Percentiles rank a stretch among this genome's conserved stretches.
phyloP scores from a whole-genome alignment of 306 rosid genomes.

The Ormosia emarginata region DNA sequence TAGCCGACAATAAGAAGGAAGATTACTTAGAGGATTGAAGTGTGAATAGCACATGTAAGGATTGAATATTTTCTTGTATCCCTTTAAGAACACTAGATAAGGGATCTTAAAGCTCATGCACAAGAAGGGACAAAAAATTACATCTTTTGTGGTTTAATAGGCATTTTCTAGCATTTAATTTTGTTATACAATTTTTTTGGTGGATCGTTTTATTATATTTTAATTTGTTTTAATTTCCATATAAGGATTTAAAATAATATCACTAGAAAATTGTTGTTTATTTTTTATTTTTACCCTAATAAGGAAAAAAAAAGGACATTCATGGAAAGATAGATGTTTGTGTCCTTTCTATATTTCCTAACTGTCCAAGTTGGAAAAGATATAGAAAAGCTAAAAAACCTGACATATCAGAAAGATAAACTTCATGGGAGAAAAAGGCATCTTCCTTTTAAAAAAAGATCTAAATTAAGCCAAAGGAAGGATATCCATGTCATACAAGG shows the following conservation, averaged over 20 bases:
- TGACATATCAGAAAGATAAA: neutral
- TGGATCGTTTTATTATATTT: neutral
- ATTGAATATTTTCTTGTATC: neutral
- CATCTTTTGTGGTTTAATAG: neutral
- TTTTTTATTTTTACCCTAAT: neutral
- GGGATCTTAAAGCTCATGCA: neutral
- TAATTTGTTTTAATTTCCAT: neutral
- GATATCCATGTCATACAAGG: neutral
- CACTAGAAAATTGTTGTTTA: neutral
- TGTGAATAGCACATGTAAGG: neutral
- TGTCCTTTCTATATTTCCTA: neutral
- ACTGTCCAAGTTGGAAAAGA: neutral
- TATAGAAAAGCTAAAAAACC: neutral
- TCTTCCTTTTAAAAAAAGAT: neutral
- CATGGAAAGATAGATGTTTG: neutral
- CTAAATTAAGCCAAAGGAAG: neutral
- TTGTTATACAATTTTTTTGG: neutral
- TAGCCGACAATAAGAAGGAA: neutral
- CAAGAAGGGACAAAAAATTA: neutral
- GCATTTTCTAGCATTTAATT: too few relatives aligned
- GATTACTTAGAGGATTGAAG: neutral
- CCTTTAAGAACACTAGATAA: neutral
- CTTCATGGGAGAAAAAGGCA: neutral
- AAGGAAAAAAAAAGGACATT: neutral
- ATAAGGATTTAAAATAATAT: neutral